Evolutionary conservation across 495 filamentous ascomycete genomes (phyloP), one percentile per base, ranked within the genome.

Genomic region (Penicillium steckii): DNA sequence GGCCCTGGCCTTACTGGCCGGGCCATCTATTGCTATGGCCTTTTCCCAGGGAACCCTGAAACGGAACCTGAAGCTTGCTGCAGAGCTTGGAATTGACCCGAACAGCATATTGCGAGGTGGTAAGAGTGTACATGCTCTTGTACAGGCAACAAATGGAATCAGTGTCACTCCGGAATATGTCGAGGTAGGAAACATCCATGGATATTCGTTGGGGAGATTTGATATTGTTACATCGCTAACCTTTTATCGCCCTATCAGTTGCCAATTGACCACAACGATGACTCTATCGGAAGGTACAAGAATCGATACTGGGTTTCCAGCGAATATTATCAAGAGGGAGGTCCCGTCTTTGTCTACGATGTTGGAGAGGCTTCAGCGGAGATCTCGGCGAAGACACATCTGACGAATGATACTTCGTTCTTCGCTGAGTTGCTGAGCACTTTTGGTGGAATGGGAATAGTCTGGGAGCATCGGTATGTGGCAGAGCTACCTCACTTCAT

Each of bases 281-380:
- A 60, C 6, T 71, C 66, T 0, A 57, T 71, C 4, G 75, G 75
- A 1, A 78, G 69, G 0, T 85, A 82, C 46, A 17, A 60, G 15
- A 84, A 84, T 56, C 72, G 81, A 0, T 84, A 72, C 54, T 85
- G 79, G 79, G 80, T 83, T 2, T 65, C 62, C 13, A 75, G 77
- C 5, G 49, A 67, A 3, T 74, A 67, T 44, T 85, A 81, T 53
- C 52, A 66, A 19, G 55, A 72, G 1, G 80, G 80, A 33, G 78
- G 76, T 0, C 81, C 81, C 0, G 69, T 85, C 12, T 70, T 85
- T 42, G 49, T 83, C 3, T 80, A 76, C 32, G 80, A 82, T 61
- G 71, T 58, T 6, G 80, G 80, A 8, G 80, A 83, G 57, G 40
- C 64, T 0, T 50, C 59, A 33, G 80, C 71, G 2, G 65, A 70